Evolutionary conservation across 169 alveolate species (phyloP), one percentile per base, ranked within the genome.

Genomic region (Perkinsus chesapeaki): DNA sequence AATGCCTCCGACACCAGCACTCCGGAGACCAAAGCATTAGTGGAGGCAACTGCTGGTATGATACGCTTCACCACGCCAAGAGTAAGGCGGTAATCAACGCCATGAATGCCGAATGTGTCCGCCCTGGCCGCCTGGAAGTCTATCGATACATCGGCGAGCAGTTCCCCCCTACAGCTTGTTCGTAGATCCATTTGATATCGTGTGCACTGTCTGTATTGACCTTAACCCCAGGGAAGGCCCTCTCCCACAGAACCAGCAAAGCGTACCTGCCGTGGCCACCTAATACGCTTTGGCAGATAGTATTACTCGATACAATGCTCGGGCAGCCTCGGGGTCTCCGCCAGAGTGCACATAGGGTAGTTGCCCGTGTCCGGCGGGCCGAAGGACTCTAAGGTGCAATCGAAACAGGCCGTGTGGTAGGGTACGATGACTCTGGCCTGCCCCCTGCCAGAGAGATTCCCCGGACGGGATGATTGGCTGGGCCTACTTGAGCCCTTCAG

Each of bases 301-400:
- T 7, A 99, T 99, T 99, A 99, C 72, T 99, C 99, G 16, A 99
- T 97, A 96, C 99, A 98, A 95, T 99, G 99, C 93, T 98, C 99
- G 48, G 99, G 98, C 95, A 97, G 98, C 72, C 99, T 99, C 38
- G 99, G 99, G n/a, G 98, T 97, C 93, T 98, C 98, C 48, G 99
- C 98, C 37, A 99, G 98, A 36, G 99, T 99, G 93, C 99, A 99
- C 48, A 99, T 98, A 5, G 99, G 99, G 90, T 96, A 98, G 94
- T 95, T 92, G 39, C 92, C 94, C 95, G 82, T 60, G 27, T 60
- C 94, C 92, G 96, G 95, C 31, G 98, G 97, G 23, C 99, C 97
- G 0, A 97, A 94, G 60, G 97, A 93, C 91, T 96, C 97, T 36
- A 97, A 73, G 23, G 98, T 96, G 95, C 99, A 98, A 93, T 97